Conservation (phyloP, 768 basidiomycete genomes). For the Russula ochroleuca region DNA sequence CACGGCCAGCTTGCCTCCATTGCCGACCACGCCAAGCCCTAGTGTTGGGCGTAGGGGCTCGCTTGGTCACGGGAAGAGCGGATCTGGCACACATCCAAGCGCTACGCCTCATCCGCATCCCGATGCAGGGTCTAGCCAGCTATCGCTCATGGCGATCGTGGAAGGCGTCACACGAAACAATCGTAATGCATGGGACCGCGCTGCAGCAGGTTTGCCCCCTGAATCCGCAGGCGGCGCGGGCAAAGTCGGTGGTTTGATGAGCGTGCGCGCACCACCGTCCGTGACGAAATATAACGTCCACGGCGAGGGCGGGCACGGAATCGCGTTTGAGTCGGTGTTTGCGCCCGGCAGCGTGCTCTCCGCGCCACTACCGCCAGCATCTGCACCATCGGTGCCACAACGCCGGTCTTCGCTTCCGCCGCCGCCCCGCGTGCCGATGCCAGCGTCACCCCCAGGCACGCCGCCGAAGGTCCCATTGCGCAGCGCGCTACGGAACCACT, state of each 20-base stretch:
- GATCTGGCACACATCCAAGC: not conserved
- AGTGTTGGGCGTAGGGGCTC: slow-evolving; percentile 1
- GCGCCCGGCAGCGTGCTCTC: slow-evolving; percentile 11
- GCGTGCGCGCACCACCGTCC: slow-evolving; percentile 22
- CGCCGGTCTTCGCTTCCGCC: slow-evolving; percentile 9
- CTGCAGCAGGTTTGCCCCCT: slow-evolving; percentile 1
- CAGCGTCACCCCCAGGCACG: not conserved
- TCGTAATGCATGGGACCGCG: slow-evolving; percentile 31
- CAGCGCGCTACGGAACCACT: slow-evolving; percentile 53
- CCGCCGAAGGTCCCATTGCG: slow-evolving; percentile 47
- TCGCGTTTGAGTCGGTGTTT: slow-evolving; percentile 20
- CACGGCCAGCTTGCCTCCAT: slow-evolving; percentile 5
- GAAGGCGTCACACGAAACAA: slow-evolving; percentile 51
- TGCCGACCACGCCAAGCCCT: not conserved
- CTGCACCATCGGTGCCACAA: not conserved
- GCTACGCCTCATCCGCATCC: slow-evolving; percentile 9
- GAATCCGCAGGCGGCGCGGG: not conserved
- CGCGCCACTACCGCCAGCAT: not conserved
- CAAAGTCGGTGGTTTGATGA: slow-evolving; percentile 7
- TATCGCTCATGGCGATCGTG: slow-evolving; percentile 59
- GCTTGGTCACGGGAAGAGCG: not conserved
- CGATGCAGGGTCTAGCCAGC: slow-evolving; percentile 34
- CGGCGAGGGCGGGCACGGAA: slow-evolving; percentile 21
- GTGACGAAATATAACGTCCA: slow-evolving; percentile 23
- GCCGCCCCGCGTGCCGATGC: slow-evolving; percentile 1